These are phyloP conservation scores for Xylaria curta DNA, from an alignment of 495 filamentous ascomycete species.

Conservation along the genomic window DNA sequence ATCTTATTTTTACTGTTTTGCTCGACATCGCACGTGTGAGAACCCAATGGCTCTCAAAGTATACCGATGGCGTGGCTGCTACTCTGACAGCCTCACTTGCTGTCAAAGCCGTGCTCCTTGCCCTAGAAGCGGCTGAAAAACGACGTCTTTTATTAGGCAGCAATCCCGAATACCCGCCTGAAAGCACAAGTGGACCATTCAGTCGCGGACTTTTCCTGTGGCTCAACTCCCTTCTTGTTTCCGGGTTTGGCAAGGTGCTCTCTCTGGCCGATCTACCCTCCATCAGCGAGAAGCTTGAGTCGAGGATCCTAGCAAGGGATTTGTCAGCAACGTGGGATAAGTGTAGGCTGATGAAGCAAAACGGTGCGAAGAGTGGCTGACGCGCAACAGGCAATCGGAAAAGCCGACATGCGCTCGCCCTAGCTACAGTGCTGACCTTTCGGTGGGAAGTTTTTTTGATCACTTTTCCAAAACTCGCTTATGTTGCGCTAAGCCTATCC, in stretches of 20 bases:
- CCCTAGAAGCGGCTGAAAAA: slow-evolving; percentile 62
- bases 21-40: slow-evolving; percentile 58
- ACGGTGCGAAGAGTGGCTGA: not conserved
- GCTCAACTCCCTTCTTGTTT: slow-evolving; percentile 47
- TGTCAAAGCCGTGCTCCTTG: slow-evolving; percentile 45
- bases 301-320: slow-evolving; percentile 44
- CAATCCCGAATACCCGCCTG: slow-evolving; percentile 43
- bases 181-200: slow-evolving; percentile 44
- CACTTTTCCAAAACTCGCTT: slow-evolving; percentile 31
- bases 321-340: slow-evolving; percentile 44
- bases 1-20: slow-evolving; percentile 61
- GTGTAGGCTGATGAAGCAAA: slow-evolving; percentile 27
- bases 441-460: slow-evolving; percentile 27
- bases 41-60: slow-evolving; percentile 49
- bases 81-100: slow-evolving; percentile 33
- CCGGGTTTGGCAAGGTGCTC: slow-evolving; percentile 41
- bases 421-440: slow-evolving; percentile 26
- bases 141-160: slow-evolving; percentile 50
- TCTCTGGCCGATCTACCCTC: slow-evolving; percentile 41
- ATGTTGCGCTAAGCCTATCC: slow-evolving; percentile 32
- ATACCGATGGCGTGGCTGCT: slow-evolving; percentile 24
- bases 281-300: slow-evolving; percentile 57
- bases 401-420: slow-evolving; percentile 25
- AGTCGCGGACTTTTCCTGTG: slow-evolving; percentile 49
- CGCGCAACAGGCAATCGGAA: slow-evolving; percentile 18